These are phyloP conservation scores for Penicillium cataractarum DNA, from an alignment of 495 filamentous ascomycete species.

Conservation along the genomic window DNA sequence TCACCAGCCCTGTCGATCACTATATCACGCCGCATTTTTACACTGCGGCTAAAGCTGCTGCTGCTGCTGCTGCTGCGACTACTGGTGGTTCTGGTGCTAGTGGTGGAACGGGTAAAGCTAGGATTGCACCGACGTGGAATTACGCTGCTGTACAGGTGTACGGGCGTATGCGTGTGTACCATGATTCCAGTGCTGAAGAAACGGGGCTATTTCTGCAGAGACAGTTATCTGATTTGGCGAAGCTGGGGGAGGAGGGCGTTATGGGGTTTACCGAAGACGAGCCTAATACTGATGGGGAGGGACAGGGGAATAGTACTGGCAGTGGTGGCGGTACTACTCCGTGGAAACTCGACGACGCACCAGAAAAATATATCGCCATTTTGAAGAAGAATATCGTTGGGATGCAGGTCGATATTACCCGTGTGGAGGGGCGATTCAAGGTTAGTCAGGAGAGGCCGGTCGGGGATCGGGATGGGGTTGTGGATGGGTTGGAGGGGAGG, in stretches of 20 bases:
- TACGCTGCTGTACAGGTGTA: constrained; percentile 62
- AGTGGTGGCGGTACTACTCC: constrained; percentile 25
- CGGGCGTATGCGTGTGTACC: constrained; percentile 51
- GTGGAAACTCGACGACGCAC: constrained; percentile 54
- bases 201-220: constrained; percentile 44
- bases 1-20: constrained; percentile 53
- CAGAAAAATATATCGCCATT: constrained; percentile 44
- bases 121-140: constrained; percentile 63
- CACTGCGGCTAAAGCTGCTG: constrained; percentile 50
- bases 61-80: neutral
- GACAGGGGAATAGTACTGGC: neutral
- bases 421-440: constrained; percentile 56
- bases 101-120: neutral
- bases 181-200: constrained; percentile 37
- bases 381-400: constrained; percentile 56
- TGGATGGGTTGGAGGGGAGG: constrained; percentile 46
- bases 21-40: constrained; percentile 67
- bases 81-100: no score
- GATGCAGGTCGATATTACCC: constrained; percentile 46
- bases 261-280: constrained; percentile 41
- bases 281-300: neutral
- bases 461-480: constrained; percentile 48
- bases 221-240: constrained; percentile 53
- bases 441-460: constrained; percentile 55
- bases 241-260: constrained; percentile 45